phyloP scores from a whole-genome alignment of 202 grass and related monocot genomes.

The Brachypodium distachyon region DNA sequence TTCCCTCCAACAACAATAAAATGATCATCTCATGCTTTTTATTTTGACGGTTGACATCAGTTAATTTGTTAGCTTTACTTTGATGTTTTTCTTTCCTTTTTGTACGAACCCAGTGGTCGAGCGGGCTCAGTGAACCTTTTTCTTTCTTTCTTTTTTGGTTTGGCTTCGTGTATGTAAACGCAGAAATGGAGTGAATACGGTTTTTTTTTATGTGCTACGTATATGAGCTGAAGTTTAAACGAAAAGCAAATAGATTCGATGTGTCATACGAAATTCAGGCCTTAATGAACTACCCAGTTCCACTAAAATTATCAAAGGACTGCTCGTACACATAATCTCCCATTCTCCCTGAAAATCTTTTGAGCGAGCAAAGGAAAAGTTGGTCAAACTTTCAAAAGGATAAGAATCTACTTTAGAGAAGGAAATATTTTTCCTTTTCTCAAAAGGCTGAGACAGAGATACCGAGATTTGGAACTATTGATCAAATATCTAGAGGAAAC shows the following conservation, averaged over 20 bases:
- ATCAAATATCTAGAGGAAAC: not conserved
- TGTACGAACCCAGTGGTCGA: no score
- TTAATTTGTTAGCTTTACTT: no score
- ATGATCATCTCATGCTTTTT: no score
- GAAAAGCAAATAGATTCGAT: not conserved
- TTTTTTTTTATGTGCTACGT: not conserved
- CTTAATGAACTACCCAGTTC: not conserved
- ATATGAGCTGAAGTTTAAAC: not conserved
- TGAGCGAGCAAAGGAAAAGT: not conserved
- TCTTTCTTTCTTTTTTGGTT: no score
- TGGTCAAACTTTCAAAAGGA: conserved; percentile 15
- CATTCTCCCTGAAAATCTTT: not conserved
- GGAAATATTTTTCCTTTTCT: not conserved
- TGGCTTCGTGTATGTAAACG: no score
- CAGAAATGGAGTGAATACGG: no score
- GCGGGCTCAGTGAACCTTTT: no score
- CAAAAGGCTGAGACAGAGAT: not conserved
- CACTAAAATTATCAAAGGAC: not conserved
- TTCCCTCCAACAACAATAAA: no score
- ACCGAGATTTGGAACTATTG: not conserved
- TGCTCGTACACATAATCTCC: not conserved
- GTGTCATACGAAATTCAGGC: not conserved
- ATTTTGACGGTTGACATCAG: no score
- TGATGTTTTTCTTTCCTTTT: no score
- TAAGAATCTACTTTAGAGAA: conserved; percentile 22